Conservation (phyloP, 2,329 filamentous ascomycete genomes). For the Bipolaris cookei region DNA sequence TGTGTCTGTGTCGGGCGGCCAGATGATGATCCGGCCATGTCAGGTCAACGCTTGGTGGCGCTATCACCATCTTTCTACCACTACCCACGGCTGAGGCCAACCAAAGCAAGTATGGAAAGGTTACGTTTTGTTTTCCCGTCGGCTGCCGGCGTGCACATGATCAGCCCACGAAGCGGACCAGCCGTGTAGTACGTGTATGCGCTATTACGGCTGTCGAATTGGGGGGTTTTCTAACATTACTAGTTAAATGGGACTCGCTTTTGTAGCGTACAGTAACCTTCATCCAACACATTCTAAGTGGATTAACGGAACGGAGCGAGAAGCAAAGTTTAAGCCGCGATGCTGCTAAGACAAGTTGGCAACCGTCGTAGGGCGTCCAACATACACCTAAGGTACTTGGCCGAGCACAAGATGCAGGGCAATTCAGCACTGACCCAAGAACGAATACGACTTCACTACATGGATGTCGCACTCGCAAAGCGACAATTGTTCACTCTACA, state of each 20-base stretch:
- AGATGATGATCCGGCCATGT: slow-evolving; percentile 5
- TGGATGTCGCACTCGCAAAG: background rate
- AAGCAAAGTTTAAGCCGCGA: background rate
- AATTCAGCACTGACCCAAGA: background rate
- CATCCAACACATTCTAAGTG: background rate
- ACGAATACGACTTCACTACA: background rate
- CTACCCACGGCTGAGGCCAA: background rate
- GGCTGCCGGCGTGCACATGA: slow-evolving; percentile 1
- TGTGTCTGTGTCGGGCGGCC: background rate
- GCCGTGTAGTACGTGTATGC: background rate
- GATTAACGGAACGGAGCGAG: slow-evolving; percentile 13
- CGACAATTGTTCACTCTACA: background rate
- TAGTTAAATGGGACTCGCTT: background rate
- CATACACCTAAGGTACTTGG: background rate
- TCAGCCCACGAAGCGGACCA: background rate
- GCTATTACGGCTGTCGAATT: background rate
- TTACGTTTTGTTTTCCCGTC: background rate
- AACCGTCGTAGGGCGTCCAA: slow-evolving; percentile 1
- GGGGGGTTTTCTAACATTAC: background rate
- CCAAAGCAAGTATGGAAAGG: background rate
- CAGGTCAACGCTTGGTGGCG: slow-evolving; percentile 2
- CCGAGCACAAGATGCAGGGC: slow-evolving; percentile 4
- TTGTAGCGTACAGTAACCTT: slow-evolving; percentile 5
- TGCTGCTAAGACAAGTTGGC: background rate
- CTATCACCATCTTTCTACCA: background rate